Evolutionary conservation across 768 basidiomycete genomes (phyloP), one percentile per base, ranked within the genome.

Genomic region (Kwoniella botswanensis): DNA sequence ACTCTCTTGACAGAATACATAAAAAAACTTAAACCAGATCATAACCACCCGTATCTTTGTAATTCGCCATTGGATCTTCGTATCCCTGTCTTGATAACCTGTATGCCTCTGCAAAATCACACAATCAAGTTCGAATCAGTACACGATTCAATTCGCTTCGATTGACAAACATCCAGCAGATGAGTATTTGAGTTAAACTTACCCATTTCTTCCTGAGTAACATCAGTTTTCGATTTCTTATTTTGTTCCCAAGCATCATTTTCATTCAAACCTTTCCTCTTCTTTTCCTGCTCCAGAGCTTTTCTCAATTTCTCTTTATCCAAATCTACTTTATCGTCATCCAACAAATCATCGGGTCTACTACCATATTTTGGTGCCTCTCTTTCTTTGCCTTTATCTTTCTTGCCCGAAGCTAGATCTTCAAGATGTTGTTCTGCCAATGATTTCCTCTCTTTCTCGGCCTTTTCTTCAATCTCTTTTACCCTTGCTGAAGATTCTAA

Each of bases 21-120:
- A 15, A 64, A 29, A 44, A 43, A 41, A 63, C 55, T 6, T 26
- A 7, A 43, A 46, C 29, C 11, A 41, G 12, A 54, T 53, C 43
- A 58, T 70, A 76, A 44, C 75, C 77, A 41, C 76, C 79, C 10
- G 75, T 52, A 60, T 94, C 94, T 62, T 93, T 87, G 81, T 94
- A 94, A 82, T 92, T 93, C 52, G 92, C 92, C 94, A 97, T 97
- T 3, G 94, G 94, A 83, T 97, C 94, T 68, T 94, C 92, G 59
- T 87, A 85, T 1, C 88, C 87, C 63, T 88, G 88, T 74, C 87
- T 88, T 35, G 82, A 87, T 88, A 93, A 90, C 68, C 94, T 88
- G 83, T 95, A 97, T n/a, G 92, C 92, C 90, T 97, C 93, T 79
- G 70, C 54, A 56, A 43, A 46, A 52, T 35, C 12, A 4, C 60